These are phyloP conservation scores for Ogataea philodendri DNA, from an alignment of 805 yeast species.

Conservation along the genomic window DNA sequence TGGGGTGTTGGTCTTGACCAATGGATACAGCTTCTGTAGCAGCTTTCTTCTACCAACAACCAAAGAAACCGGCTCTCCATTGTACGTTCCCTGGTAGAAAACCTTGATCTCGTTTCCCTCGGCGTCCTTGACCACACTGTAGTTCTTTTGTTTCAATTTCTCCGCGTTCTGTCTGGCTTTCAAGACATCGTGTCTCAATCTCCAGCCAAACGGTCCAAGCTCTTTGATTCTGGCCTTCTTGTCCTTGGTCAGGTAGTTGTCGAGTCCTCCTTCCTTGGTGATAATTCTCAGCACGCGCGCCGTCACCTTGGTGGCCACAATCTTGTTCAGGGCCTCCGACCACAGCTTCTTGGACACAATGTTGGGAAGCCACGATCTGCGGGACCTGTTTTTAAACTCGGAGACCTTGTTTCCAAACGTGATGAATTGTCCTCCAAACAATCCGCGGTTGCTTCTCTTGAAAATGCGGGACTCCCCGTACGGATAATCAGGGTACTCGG, in stretches of 20 bases:
- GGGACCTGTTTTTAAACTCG: conserved; percentile 68
- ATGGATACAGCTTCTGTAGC: conserved; percentile 51
- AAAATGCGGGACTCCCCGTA: conserved; percentile 76
- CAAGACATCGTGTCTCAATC: conserved; percentile 73
- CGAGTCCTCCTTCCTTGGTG: conserved; percentile 93
- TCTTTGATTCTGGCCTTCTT: conserved; percentile 89
- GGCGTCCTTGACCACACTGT: conserved; percentile 30
- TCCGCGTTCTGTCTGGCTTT: conserved; percentile 40
- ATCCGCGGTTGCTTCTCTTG: conserved; percentile 83
- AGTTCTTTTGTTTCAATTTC: conserved; percentile 37
- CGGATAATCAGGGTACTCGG: conserved; percentile 62
- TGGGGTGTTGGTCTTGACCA: conserved; percentile 42
- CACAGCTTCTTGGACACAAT: conserved; percentile 72
- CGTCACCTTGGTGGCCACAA: conserved; percentile 60
- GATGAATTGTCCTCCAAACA: conserved; percentile 85
- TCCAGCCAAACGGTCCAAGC: conserved; percentile 92
- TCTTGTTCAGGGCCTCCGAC: conserved; percentile 72
- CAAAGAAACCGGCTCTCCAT: conserved; percentile 46
- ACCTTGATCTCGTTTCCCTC: conserved; percentile 40
- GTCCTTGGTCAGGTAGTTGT: conserved; percentile 81
- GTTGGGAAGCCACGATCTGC: conserved; percentile 80
- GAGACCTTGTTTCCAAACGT: conserved; percentile 76
- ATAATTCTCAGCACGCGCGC: conserved; percentile 83
- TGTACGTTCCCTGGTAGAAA: conserved; percentile 45
- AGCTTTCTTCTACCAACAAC: conserved; percentile 66